Evolutionary conservation across 2,329 filamentous ascomycete species (phyloP), one percentile per base, ranked within the genome.

Genomic region (Aureobasidium sp.): DNA sequence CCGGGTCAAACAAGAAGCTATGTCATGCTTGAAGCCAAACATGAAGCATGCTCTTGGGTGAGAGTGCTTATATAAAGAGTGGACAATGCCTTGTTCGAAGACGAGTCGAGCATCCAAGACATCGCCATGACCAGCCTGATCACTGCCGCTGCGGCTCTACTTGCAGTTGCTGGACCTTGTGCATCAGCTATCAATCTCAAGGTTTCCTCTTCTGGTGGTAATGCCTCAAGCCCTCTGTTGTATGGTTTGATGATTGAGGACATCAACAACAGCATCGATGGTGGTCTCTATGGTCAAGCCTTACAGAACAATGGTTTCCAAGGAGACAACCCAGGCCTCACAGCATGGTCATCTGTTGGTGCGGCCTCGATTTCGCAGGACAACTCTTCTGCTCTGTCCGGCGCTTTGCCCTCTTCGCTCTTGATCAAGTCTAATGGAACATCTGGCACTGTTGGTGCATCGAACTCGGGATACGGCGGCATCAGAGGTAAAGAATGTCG

Each of bases 221-320:
- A 73, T 60, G 61, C 64, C 4, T 64, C 71, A 5, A 69, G 64
- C 24, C 63, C 69, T 7, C 59, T 68, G 17, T 63, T 68, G 44
- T 73, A 73, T 62, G 71, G 71, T 2, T 61, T 73, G n/a, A 71
- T 73, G 63, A 68, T 68, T 52, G 71, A 45, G 77, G 79, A 81
- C 52, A 83, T 83, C 64, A 81, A 81, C 66, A 78, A 83, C 63
- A 81, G 79, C 1, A 81, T 82, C 2, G 83, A 86, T 61, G 83
- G 83, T n/a, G 83, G 83, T 6, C 77, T 86, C 57, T 85, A 86
- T 62, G 82, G 80, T 44, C 81, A 87, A 62, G 65, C 86, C 51
- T 77, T 86, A 54, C 76, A 74, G 45, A 87, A 86, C 66, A 76
- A 81, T 45, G 83, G 81, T n/a, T 84, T 86, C 60, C 83, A 86